These are phyloP conservation scores for Solanum sitiens DNA, from an alignment of 257 asterid species.

Conservation along the genomic window DNA sequence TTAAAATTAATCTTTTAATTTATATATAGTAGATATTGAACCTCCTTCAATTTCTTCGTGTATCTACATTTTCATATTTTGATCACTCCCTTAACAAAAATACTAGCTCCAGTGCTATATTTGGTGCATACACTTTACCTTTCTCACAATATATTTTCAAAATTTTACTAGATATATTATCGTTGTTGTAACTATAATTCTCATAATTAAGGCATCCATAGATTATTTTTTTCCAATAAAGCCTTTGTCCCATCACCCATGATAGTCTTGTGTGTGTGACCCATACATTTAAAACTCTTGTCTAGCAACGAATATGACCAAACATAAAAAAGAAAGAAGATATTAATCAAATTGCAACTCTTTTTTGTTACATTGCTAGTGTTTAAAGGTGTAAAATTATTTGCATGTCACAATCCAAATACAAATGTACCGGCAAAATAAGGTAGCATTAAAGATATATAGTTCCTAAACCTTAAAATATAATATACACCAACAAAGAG, in stretches of 20 bases:
- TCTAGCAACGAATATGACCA: neutral
- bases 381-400: neutral
- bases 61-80: too few species aligned
- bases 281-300: neutral
- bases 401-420: neutral
- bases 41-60: neutral
- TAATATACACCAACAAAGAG: neutral
- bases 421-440: neutral
- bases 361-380: neutral
- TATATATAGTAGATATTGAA: neutral
- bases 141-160: accelerated
- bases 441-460: neutral
- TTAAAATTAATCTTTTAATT: too few species aligned
- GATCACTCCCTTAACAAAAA: too few species aligned
- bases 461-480: neutral
- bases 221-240: neutral
- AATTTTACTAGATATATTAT: too few species aligned
- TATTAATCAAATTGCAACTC: neutral
- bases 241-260: neutral
- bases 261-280: neutral
- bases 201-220: neutral
- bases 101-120: neutral
- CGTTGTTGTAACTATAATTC: neutral
- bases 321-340: neutral
- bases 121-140: neutral